Evolutionary conservation across 164 flowering plant species (phyloP), one percentile per base, ranked within the genome.

Genomic region (Protea cynaroides): DNA sequence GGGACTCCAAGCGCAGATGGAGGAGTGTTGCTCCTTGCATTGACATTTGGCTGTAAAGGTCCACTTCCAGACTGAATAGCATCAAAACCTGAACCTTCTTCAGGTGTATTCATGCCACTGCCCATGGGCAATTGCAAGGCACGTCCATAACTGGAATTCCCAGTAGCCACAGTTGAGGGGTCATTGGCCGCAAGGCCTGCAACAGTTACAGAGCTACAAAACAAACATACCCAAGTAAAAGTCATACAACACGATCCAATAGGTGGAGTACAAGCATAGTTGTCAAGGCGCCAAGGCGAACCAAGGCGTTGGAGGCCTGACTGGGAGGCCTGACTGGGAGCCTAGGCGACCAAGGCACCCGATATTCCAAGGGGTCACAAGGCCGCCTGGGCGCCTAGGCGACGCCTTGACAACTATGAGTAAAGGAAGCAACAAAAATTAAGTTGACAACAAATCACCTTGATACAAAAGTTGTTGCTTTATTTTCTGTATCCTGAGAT

Each of bases 151-250:
- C 61, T 53, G 43, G 76, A 58, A 58, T 56, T 70, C 55, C 64
- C 82, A 61, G 73, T 58, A 53, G 61, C 59, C n/a, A 60, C 58
- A 67, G 15, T 66, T 56, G 66, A 25, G 10, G 86, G 69, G 58
- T 81, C 86, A 80, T 85, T 78, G 63, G 76, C 72, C 59, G 72
- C 47, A n/a, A n/a, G n/a, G n/a, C n/a, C n/a, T n/a, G n/a, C n/a
- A 38, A 59, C 80, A 61, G 76, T 56, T 52, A 24, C 56, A 54
- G 80, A 72, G 76, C 94, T 90, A 84, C 72, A 80, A 73, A 66
- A 66, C 14, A 60, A 25, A 65, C 12, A 63, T 19, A 25, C 4
- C 34, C 25, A 3, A 10, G 21, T 37, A 46, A 21, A 13, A 52
- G 12, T 0, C 34, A 29, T 56, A 29, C 25, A 24, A 12, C 13